Base-by-base conservation (phyloP, 805 yeast genomes). In the Cyberlindnera xylosilytica region DNA sequence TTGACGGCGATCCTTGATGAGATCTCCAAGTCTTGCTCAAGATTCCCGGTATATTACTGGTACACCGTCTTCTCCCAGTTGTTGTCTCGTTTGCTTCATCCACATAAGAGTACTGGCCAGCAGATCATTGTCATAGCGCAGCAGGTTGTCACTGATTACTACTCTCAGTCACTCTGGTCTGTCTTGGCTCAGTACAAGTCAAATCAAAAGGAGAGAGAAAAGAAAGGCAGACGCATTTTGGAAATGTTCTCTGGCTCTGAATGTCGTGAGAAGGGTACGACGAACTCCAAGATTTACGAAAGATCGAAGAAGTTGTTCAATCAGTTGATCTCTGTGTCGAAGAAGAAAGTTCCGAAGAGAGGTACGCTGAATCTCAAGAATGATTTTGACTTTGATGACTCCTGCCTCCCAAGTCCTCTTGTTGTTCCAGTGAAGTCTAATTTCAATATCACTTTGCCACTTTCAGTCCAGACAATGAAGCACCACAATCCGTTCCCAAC, bases 31-130 rank as follows among this genome's bases (percentile, higher is more conserved):
- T 69, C 76, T 5, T 56, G 72, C 8, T 64, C 62, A 40, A 52
- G 60, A 44, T 59, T 81, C 57, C 77, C 89, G 51, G 60, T 70
- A 28, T 75, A 71, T 58, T 73, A 62, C 26, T 88, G 97, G 86
- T 91, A 85, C 58, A 73, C 89, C 0, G 95, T 88, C 0, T 67
- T 91, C 17, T 86, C 97, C 0, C 98, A 93, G 58, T 60, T 93
- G 27, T 65, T 91, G 5, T 88, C 97, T 0, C 72, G 98, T 53
- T 70, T 90, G 44, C 68, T 78, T 1, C 93, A 87, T 53, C 66
- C 73, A 1, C 81, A 83, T 49, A 62, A 64, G 2, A 66, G 69
- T 0, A 79, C 93, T 0, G 74, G 72, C 22, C 72, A 70, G 2
- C 62, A 81, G 17, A 69, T 93, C 13, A 62, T 74, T 39, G 63